Conservation (phyloP, 2,329 filamentous ascomycete species). For the Calonectria fujianensis region DNA sequence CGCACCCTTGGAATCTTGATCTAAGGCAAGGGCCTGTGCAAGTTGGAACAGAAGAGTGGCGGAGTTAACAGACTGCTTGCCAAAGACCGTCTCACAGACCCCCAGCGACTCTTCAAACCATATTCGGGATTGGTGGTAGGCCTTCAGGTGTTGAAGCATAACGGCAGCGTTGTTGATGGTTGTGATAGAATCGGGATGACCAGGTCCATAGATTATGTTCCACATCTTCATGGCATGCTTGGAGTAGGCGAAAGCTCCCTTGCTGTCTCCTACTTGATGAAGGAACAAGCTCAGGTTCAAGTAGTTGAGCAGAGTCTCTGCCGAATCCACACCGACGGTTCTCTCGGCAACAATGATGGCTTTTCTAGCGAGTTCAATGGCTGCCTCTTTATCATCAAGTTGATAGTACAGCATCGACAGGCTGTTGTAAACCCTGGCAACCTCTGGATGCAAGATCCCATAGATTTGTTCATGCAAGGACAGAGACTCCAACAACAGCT, state of each 20-base stretch:
- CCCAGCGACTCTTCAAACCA: conserved; percentile 97
- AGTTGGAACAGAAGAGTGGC: conserved; percentile 98
- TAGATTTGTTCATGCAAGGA: conserved; percentile 99
- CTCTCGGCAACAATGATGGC: conserved; percentile 97
- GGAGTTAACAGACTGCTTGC: conserved; percentile 91
- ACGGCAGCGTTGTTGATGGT: conserved; percentile 99
- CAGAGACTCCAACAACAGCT: conserved; percentile 95
- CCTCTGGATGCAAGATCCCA: conserved; percentile 96
- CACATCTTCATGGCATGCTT: conserved; percentile 95
- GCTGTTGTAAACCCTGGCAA: conserved; percentile 95
- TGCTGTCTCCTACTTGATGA: conserved; percentile 93
- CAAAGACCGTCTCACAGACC: conserved; percentile 92
- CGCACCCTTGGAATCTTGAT: conserved; percentile 93
- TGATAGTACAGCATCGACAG: conserved; percentile 97
- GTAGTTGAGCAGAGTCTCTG: conserved; percentile 95
- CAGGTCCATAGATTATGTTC: conserved; percentile 96
- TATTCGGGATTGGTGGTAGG: conserved; percentile 93
- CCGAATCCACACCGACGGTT: conserved; percentile 93
- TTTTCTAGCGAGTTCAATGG: conserved; percentile 96
- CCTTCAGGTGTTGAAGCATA: conserved; percentile 97
- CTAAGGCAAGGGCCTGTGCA: conserved; percentile 94
- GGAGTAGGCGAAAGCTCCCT: conserved; percentile 89
- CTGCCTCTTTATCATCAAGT: conserved; percentile 97
- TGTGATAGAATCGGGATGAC: conserved; percentile 98
- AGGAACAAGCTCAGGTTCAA: conserved; percentile 96